Base-by-base conservation (phyloP, 495 filamentous ascomycete species). In the Durotheca rogersii region DNA sequence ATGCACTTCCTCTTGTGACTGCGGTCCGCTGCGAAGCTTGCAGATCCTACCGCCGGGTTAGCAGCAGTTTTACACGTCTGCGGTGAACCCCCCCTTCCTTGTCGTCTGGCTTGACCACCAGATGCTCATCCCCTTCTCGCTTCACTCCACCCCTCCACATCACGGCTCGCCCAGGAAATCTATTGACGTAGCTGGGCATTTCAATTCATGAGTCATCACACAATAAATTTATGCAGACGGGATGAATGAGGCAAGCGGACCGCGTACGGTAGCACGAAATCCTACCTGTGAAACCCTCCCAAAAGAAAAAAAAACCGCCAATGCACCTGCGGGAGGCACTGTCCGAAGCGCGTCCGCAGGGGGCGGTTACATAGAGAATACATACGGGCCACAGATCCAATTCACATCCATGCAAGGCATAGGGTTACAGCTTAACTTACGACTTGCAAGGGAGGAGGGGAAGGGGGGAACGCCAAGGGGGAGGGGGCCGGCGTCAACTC, bases 1-100 rank as follows among this genome's bases (percentile, higher is more conserved):
- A 59, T 59, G 56, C 56, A 51, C 41, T 57, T 60, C 62, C 60
- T 61, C 62, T 62, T 58, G 65, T 68, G 65, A 68, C 64, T 62
- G 61, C 64, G 61, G 60, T 61, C 53, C 64, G 66, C 65, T 63
- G 66, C 56, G 50, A 59, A 53, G 46, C 45, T 50, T 59, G 56
- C 50, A 54, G 56, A 19, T 54, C 50, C 56, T 38, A 27, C 23
- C 23, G 23, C 23, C 4, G 23, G 23, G 9, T 27, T 9, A 9
- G 4, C 23, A 27, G 23, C 23, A 27, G 23, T 9, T 27, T 27
- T 27, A 27, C 23, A 27, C 23, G 23, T 27, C 23, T 9, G 23
- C 23, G 9, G 4, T 27, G 23, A 9, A 27, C 9, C 23, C 23
- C 23, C 4, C n/a, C n/a, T n/a, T n/a, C n/a, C n/a, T n/a, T n/a